Base-by-base conservation (phyloP, 2,329 filamentous ascomycete genomes). In the Cladophialophora bantiana region DNA sequence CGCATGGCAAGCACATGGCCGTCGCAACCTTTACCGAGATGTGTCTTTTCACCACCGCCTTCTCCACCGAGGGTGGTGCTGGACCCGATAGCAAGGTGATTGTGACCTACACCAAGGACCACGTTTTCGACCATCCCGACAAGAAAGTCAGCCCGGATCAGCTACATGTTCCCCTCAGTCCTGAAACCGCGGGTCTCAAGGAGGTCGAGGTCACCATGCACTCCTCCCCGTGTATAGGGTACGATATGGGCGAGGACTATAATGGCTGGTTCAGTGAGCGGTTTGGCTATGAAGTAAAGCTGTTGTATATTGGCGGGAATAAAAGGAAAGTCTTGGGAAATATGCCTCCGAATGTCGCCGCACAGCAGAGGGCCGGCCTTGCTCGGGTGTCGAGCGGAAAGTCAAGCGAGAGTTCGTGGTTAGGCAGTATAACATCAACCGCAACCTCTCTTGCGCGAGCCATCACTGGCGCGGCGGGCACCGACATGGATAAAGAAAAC, bases 221-320 rank as follows among this genome's bases (percentile, higher is more conserved):
- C 71, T 78, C 80, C 60, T 90, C 88, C 73, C 76, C 82, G 0
- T 85, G 86, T 0, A 77, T 77, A 10, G 89, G 83, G 1, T 90
- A 88, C 74, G 83, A 87, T 59, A 90, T 93, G 88, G 88, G 87
- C 2, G 73, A 79, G 1, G 64, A 77, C 34, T 88, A 85, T 73
- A 86, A 89, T 69, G 77, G 77, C 31, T 93, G 90, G 89, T 92
- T 94, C 79, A 86, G 85, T 15, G 80, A 82, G 20, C 85, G 87
- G 68, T 86, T 93, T 50, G 89, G 89, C 6, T 89, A 88, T 74
- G 77, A 80, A 4, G 84, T 86, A 0, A 78, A 86, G 0, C 81
- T 93, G 4, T 81, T 88, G 3, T 92, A 90, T 75, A 84, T 93
- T 45, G 90, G 90, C 7, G 79, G 83, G 38, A 84, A 86, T 55